Conservation (phyloP, 2,329 filamentous ascomycete genomes). For the Fusarium fracticaudum region DNA sequence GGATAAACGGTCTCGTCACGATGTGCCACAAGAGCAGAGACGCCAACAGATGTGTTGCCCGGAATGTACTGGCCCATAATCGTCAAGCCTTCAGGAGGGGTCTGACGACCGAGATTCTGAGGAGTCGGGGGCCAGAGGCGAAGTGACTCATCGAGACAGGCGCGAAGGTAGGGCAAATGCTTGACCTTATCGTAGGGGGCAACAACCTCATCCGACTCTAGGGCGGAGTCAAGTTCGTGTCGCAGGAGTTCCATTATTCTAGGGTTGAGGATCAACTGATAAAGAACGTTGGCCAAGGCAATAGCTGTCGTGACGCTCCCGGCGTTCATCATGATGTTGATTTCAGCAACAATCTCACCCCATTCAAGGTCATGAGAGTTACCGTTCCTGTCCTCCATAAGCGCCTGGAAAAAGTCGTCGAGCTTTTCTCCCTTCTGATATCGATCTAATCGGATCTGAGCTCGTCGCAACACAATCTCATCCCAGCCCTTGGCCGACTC, state of each 20-base stretch:
- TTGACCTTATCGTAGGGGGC: slow-evolving; percentile 60
- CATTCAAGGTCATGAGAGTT: slow-evolving; percentile 55
- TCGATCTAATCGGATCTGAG: slow-evolving; percentile 41
- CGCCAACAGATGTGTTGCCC: slow-evolving; percentile 50
- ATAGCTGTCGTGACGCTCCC: slow-evolving; percentile 61
- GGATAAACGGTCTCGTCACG: slow-evolving; percentile 52
- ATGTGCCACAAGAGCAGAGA: slow-evolving; percentile 51
- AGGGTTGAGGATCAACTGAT: slow-evolving; percentile 60
- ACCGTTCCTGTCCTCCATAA: slow-evolving; percentile 61
- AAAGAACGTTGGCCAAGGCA: slow-evolving; percentile 63
- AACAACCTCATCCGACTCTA: slow-evolving; percentile 54
- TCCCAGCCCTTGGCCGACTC: slow-evolving; percentile 51
- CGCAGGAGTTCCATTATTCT: slow-evolving; percentile 49
- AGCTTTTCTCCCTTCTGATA: slow-evolving; percentile 59
- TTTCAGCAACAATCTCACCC: slow-evolving; percentile 68
- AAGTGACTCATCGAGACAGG: slow-evolving; percentile 59
- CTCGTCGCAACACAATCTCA: slow-evolving; percentile 50
- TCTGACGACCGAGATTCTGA: slow-evolving; percentile 41
- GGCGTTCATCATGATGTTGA: slow-evolving; percentile 62
- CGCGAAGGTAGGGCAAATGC: slow-evolving; percentile 61
- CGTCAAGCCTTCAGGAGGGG: slow-evolving; percentile 41
- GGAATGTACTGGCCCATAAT: slow-evolving; percentile 47
- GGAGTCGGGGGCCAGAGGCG: slow-evolving; percentile 46
- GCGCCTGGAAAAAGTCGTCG: slow-evolving; percentile 66
- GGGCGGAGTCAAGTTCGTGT: slow-evolving; percentile 56